Evolutionary conservation across 2,329 filamentous ascomycete species (phyloP).

Genomic region (Trichoderma hamatum): DNA sequence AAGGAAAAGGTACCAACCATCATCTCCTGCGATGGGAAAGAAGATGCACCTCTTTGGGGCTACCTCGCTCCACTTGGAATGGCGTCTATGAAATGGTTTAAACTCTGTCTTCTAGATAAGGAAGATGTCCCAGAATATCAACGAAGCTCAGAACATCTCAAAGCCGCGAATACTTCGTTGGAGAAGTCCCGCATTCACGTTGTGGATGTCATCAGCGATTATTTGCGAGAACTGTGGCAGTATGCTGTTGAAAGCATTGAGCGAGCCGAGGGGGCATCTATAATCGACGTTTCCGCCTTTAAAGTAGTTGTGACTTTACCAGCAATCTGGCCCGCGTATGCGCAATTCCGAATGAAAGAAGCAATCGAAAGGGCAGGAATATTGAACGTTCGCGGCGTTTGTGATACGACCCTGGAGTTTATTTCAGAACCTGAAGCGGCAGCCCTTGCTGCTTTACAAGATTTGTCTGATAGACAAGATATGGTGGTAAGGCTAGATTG

Average conservation of each 20-base stretch:
- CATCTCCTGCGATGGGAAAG: slow-evolving; percentile 29
- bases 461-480: slow-evolving; percentile 32
- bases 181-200: slow-evolving; percentile 29
- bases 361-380: slow-evolving; percentile 45
- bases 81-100: slow-evolving; percentile 45
- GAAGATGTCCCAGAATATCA: slow-evolving; percentile 37
- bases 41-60: slow-evolving; percentile 35
- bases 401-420: slow-evolving; percentile 40
- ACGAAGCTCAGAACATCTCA: slow-evolving; percentile 31
- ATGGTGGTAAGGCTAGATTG: slow-evolving; percentile 28
- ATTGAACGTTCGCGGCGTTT: slow-evolving; percentile 33
- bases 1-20: slow-evolving; percentile 39
- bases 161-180: slow-evolving; percentile 4
- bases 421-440: slow-evolving; percentile 52
- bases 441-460: slow-evolving; percentile 43
- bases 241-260: slow-evolving; percentile 36
- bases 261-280: slow-evolving; percentile 30
- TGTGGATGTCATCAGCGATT: slow-evolving; percentile 38
- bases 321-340: slow-evolving; percentile 50
- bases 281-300: slow-evolving; percentile 35
- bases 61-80: slow-evolving; percentile 35
- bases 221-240: slow-evolving; percentile 41
- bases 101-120: slow-evolving; percentile 43
- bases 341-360: slow-evolving; percentile 41
- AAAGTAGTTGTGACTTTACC: slow-evolving; percentile 49